These are phyloP conservation scores for Striga asiatica DNA, from an alignment of 257 asterid species.

Conservation along the genomic window DNA sequence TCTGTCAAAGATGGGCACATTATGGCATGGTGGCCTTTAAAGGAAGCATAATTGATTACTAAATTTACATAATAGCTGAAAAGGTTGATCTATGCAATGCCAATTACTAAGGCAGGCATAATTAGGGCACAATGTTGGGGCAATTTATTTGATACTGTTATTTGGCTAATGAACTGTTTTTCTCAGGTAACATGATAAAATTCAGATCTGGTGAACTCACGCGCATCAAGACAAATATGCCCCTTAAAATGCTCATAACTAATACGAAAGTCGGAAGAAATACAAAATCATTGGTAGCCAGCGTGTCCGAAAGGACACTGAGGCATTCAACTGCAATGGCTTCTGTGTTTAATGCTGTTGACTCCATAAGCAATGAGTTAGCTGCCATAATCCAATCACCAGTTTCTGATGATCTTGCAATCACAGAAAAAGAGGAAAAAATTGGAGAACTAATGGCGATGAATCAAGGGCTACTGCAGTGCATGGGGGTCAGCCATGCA, in stretches of 20 bases:
- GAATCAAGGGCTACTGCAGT: conserved; percentile 89
- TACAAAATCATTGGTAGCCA: conserved; percentile 72
- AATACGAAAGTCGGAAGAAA: conserved; percentile 91
- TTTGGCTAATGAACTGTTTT: conserved; percentile 10
- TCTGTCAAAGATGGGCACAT: neutral
- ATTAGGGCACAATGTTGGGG: neutral
- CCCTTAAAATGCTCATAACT: conserved; percentile 86
- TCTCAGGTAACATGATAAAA: conserved; percentile 85
- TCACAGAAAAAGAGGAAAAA: conserved; percentile 88
- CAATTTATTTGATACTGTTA: neutral
- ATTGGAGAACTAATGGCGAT: conserved; percentile 83
- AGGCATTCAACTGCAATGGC: conserved; percentile 76
- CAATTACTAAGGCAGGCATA: neutral
- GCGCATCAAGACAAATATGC: conserved; percentile 80
- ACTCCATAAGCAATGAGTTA: conserved; percentile 76
- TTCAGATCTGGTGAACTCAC: conserved; percentile 76
- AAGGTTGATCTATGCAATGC: neutral
- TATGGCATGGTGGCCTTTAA: neutral
- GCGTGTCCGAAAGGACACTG: conserved; percentile 69
- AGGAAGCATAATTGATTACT: neutral
- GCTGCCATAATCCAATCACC: conserved; percentile 76
- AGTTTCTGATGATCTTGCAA: conserved; percentile 68
- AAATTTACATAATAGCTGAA: neutral
- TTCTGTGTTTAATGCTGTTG: conserved; percentile 75
- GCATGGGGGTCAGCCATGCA: conserved; percentile 95